A percentile compares a stretch with the other conserved stretches of the same genome.
These are phyloP conservation scores for Diophrys appendiculata DNA, from an alignment of 73 alveolate species.

Conservation along the genomic window DNA sequence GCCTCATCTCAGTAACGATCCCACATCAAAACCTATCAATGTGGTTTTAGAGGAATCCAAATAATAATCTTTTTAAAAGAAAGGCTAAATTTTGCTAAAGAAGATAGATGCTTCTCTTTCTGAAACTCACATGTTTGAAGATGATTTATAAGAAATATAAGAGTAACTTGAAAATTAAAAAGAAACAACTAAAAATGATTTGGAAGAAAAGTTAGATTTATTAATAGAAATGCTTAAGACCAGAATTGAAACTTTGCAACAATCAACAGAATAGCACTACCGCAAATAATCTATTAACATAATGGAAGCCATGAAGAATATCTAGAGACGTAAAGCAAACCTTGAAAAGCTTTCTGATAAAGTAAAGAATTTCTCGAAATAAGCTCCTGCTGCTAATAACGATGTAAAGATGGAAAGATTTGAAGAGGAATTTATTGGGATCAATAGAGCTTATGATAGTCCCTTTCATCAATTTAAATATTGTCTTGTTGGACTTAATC, in stretches of 20 bases:
- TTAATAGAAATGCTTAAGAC: slow-evolving; percentile 62
- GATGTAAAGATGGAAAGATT: slow-evolving; percentile 61
- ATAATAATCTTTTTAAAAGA: background rate
- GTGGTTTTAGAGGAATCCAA: background rate
- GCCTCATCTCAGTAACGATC: too few relatives aligned
- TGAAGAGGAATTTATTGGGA: slow-evolving; percentile 59
- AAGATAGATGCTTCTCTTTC: slow-evolving; percentile 58
- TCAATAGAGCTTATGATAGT: slow-evolving; percentile 52
- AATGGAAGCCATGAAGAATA: slow-evolving; percentile 61
- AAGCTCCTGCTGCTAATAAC: slow-evolving; percentile 1
- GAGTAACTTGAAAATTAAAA: slow-evolving; percentile 55
- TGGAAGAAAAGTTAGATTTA: slow-evolving; percentile 61
- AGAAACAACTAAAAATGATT: slow-evolving; percentile 56
- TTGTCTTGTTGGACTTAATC: slow-evolving; percentile 56
- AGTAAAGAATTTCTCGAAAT: slow-evolving; percentile 20
- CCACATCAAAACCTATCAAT: too few relatives aligned
- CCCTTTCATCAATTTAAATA: slow-evolving; percentile 68
- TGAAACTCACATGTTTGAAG: slow-evolving; percentile 67
- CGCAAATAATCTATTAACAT: slow-evolving; percentile 47
- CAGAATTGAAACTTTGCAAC: slow-evolving; percentile 54
- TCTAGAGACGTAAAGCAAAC: slow-evolving; percentile 49
- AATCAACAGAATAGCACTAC: slow-evolving; percentile 65
- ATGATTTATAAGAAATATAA: slow-evolving; percentile 53
- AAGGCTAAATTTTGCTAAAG: slow-evolving; percentile 31
- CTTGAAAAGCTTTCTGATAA: slow-evolving; percentile 50